These are phyloP conservation scores for Hsuehochloa calcarea DNA, from an alignment of 176 grass and related monocot genomes.

Conservation along the genomic window DNA sequence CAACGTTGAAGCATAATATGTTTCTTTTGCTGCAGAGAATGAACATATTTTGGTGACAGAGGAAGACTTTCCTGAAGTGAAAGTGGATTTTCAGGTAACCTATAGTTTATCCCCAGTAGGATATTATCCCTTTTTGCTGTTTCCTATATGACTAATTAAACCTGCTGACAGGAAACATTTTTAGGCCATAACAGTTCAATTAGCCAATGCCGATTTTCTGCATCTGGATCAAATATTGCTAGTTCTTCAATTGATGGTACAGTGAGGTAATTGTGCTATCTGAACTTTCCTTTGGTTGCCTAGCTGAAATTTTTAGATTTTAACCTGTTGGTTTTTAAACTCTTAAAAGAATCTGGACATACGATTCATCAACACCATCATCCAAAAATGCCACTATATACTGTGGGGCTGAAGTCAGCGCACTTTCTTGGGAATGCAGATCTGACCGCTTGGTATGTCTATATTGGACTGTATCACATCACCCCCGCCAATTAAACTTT, in stretches of 20 bases:
- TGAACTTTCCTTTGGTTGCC: slow-evolving; percentile 23
- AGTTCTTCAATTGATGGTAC: slow-evolving; percentile 95
- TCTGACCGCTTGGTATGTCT: slow-evolving; percentile 87
- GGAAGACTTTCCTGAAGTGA: slow-evolving; percentile 92
- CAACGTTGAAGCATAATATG: background rate
- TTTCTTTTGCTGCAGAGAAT: slow-evolving; percentile 44
- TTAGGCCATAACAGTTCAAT: slow-evolving; percentile 97
- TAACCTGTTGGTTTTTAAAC: slow-evolving; percentile 24
- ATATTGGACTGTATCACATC: slow-evolving; percentile 1
- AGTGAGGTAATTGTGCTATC: slow-evolving; percentile 70
- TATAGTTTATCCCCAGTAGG: slow-evolving; percentile 24
- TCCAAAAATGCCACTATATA: slow-evolving; percentile 98
- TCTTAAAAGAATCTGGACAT: slow-evolving; percentile 81
- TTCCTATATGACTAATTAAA: slow-evolving; percentile 42
- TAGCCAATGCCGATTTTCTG: slow-evolving; percentile 85
- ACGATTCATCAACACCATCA: slow-evolving; percentile 86
- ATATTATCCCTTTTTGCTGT: slow-evolving; percentile 10
- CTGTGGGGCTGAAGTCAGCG: slow-evolving; percentile 86
- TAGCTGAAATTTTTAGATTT: slow-evolving; percentile 31
- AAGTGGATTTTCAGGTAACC: slow-evolving; percentile 83
- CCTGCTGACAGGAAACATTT: slow-evolving; percentile 89
- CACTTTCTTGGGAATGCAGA: slow-evolving; percentile 98
- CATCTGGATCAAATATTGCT: slow-evolving; percentile 89
- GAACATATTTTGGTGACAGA: slow-evolving; percentile 49
- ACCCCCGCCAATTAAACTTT: slow-evolving; percentile 24